Evolutionary conservation across 345 rosid genomes (phyloP), one percentile per base, ranked within the genome.

Genomic region (Hibiscus tridactylites): DNA sequence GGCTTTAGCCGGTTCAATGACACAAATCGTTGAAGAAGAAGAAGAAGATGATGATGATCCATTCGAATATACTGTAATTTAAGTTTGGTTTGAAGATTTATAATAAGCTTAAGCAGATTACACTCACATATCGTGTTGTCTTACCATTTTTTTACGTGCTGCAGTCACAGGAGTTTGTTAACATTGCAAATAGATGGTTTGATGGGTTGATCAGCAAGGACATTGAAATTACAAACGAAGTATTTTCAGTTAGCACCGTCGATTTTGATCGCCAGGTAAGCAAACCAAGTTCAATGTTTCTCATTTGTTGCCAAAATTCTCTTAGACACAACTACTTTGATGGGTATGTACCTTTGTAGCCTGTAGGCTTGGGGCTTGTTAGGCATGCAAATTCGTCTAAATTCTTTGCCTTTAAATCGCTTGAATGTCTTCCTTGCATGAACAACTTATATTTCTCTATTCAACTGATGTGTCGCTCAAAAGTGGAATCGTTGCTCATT

Each of bases 181-280:
- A 75, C 52, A 68, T 78, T 0, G 91, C 91, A 65, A 77, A 82
- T 52, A 88, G 91, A 80, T 94, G 98, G 96, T 84, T 85, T 61
- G 85, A 88, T 73, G 98, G 97, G 12, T 77, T 91, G 65, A 73
- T 86, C 69, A 82, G 76, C 21, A 90, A 83, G 72, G 87, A 91
- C 72, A 65, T 46, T 61, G 54, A 83, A 50, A 69, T 91, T 66
- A 91, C 87, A 16, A 90, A 85, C 5, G 90, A 94, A 83, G 91
- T 94, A 17, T 91, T 88, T 80, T 86, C 95, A 7, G 70, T 88
- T 80, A 82, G 58, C 62, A 71, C 68, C 9, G 73, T 87, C 75
- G 96, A 87, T 76, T 90, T 91, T 68, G 96, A 94, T 66, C 84
- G 97, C 57, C 98, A 91, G 91, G 96, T 83, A 66, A 79, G 92